Base-by-base conservation (phyloP, 306 rosid species). In the Astragalus glycyphyllos region DNA sequence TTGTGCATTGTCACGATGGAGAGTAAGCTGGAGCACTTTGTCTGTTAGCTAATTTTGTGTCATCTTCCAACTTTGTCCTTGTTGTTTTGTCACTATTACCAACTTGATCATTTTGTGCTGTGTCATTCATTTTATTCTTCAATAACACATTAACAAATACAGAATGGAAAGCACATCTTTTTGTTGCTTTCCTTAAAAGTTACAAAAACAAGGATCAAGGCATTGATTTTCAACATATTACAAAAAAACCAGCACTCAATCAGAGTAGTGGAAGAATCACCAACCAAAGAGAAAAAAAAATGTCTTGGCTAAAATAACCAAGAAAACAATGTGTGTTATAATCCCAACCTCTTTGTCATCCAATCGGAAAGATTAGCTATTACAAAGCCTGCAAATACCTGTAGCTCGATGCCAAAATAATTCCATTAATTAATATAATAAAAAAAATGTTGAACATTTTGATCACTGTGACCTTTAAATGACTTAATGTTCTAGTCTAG, bases 321-420 rank as follows among this genome's bases (percentile, higher is more conserved):
- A 62, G 2, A 6, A 32, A 64, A 69, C 44, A 38, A 64, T 46
- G 74, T 82, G 88, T 84, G 90, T 79, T 91, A 94, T 69, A 94
- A 69, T 29, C 89, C 88, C 79, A 84, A 65, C 84, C 69, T 89
- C 76, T 80, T 89, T 9, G 97, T 53, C 79, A 68, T 50, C 92
- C 88, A 81, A 20, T 83, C 95, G 40, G 97, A 83, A 71, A 91
- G 67, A 82, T 89, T 94, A n/a, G 99, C 99, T 66, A 94, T 87
- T 48, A 94, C 88, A 85, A 94, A 94, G 34, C 99, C 97, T 37
- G 84, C 91, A 86, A 94, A 91, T 31, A 94, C 99, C 99, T 94
- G 90, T 84, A 84, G 17, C 10, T 40, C 75, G 73, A 73, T 60
- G 63, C 55, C 61, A 69, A 77, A 50, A 58, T 11, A 66, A 76